These are phyloP conservation scores for Yamadazyma spencermartinsiae DNA, from an alignment of 1,139 yeast genomes.

Conservation along the genomic window DNA sequence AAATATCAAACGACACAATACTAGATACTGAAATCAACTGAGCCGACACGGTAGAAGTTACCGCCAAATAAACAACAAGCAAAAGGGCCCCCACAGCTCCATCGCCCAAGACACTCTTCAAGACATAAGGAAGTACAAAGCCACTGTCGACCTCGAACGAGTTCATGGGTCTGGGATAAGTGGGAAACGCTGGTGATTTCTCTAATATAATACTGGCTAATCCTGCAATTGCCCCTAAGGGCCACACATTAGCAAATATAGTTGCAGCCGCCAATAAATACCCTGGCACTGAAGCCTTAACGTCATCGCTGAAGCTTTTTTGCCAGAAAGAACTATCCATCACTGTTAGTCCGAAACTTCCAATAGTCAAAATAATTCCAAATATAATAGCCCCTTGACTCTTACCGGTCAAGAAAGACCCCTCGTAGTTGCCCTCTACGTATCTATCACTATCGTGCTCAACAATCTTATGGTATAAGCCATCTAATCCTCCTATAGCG, in stretches of 20 bases:
- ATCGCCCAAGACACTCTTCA: constrained; percentile 28
- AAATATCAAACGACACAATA: constrained; percentile 31
- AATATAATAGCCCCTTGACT: constrained; percentile 32
- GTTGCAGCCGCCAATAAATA: constrained; percentile 34
- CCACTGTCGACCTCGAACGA: constrained; percentile 27
- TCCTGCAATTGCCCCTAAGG: constrained; percentile 31
- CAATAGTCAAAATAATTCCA: constrained; percentile 29
- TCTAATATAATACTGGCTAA: constrained; percentile 28
- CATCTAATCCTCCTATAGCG: constrained; percentile 30
- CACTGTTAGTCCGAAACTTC: constrained; percentile 32
- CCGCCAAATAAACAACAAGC: constrained; percentile 29
- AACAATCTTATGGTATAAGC: constrained; percentile 25
- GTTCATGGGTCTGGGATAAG: constrained; percentile 30
- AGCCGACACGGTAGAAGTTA: constrained; percentile 33
- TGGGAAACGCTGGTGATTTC: constrained; percentile 25
- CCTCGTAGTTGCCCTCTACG: constrained; percentile 33
- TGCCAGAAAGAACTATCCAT: constrained; percentile 37
- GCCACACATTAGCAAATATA: constrained; percentile 35
- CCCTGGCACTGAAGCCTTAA: constrained; percentile 38
- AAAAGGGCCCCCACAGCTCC: constrained; percentile 32
- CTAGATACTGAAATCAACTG: constrained; percentile 34
- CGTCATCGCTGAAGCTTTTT: constrained; percentile 34
- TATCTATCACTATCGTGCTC: constrained; percentile 19
- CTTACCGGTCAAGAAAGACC: constrained; percentile 35
- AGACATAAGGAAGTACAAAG: constrained; percentile 27